Evolutionary conservation across 2,329 filamentous ascomycete species (phyloP).

Genomic region (Ascochyta clinopodiicola): DNA sequence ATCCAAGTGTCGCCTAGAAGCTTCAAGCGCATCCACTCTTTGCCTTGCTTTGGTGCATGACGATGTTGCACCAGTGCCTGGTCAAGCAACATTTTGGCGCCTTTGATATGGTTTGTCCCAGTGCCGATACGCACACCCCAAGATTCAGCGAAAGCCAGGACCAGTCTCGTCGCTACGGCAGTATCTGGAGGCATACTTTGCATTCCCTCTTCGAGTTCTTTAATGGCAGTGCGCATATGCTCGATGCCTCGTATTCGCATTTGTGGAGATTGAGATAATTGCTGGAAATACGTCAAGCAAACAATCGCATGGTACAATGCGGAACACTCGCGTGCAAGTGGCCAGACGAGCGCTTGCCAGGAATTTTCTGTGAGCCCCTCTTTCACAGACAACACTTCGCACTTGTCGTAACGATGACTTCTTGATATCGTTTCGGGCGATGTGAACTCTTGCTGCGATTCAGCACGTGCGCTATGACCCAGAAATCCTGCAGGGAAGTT

Average conservation of each 20-base stretch:
- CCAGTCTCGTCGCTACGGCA: slow-evolving; percentile 72
- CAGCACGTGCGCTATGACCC: slow-evolving; percentile 42
- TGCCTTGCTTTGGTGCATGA: slow-evolving; percentile 49
- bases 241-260: slow-evolving; percentile 70
- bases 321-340: slow-evolving; percentile 67
- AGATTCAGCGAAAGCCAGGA: slow-evolving; percentile 72
- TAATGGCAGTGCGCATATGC: slow-evolving; percentile 71
- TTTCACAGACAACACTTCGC: slow-evolving; percentile 73
- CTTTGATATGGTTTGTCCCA: slow-evolving; percentile 72
- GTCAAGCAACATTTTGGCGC: slow-evolving; percentile 68
- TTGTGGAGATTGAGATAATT: slow-evolving; percentile 62
- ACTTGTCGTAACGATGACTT: slow-evolving; percentile 70
- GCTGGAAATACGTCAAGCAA: slow-evolving; percentile 74
- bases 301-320: slow-evolving; percentile 72
- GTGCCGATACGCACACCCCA: slow-evolving; percentile 75
- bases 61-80: slow-evolving; percentile 61
- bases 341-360: slow-evolving; percentile 75
- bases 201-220: slow-evolving; percentile 65
- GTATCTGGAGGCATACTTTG: slow-evolving; percentile 68
- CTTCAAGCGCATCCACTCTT: slow-evolving; percentile 59
- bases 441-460: slow-evolving; percentile 57
- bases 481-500: slow-evolving; percentile 41
- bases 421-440: slow-evolving; percentile 68
- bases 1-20: slow-evolving; percentile 76
- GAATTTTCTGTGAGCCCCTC: slow-evolving; percentile 73